Evolutionary conservation across 768 basidiomycete genomes (phyloP), one percentile per base, ranked within the genome.

Genomic region (Panellus pusillus): DNA sequence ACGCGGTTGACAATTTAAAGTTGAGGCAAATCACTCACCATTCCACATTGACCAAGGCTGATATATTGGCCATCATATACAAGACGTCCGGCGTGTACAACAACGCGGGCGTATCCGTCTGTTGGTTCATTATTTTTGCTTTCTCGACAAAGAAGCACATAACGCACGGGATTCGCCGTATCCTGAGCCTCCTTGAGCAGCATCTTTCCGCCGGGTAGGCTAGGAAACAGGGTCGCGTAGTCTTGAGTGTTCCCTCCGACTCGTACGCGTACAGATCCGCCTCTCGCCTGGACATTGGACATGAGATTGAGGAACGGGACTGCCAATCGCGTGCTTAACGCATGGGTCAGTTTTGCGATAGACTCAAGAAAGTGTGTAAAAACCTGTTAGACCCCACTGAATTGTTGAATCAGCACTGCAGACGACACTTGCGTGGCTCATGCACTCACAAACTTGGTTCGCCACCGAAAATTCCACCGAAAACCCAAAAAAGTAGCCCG

Each of bases 161-260:
- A 2, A 66, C 74, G 41, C 50, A 81, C 80, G 3, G 78, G 76
- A 58, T 79, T 78, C 3, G 66, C 60, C 3, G 63, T 55, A 5
- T 61, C 61, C 9, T 60, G 52, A 1, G 63, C 53, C 49, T 74
- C 72, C 65, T 89, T 90, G 43, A 79, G 71, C 20, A 88, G 68
- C 19, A 77, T 76, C 9, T 69, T 61, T 17, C 71, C 70, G 36
- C 42, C 42, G 0, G 72, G 58, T 14, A 82, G 67, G 9, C 70
- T 71, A 39, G 70, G 66, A 8, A 75, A 76, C 54, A 75, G 58
- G 19, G 68, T 65, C 2, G 77, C 79, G 3, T 68, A 73, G 49
- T 88, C 86, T 64, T 87, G 86, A 0, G 81, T 79, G 65, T 87
- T 87, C n/a, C 86, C 85, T 7, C 86, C 85, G 4, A 89, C 66